Conservation (phyloP, 1,139 yeast genomes). For the Sugiyamaella sp. region DNA sequence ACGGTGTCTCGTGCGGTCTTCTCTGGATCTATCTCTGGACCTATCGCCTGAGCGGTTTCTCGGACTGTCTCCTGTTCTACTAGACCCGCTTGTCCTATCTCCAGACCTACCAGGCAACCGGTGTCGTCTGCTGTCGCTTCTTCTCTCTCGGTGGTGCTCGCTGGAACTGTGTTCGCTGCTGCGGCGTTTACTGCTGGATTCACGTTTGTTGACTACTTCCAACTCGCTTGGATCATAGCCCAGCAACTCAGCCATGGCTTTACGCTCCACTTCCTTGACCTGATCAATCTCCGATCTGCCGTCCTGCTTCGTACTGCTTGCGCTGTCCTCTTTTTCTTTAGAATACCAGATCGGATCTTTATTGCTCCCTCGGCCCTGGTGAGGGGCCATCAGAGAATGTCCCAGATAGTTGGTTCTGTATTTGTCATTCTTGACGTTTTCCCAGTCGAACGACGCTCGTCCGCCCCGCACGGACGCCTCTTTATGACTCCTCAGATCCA, state of each 20-base stretch:
- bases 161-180: conserved; percentile 2
- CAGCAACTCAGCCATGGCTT: conserved; percentile 34
- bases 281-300: conserved; percentile 9
- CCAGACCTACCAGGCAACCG: conserved; percentile 14
- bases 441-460: conserved; percentile 37
- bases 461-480: conserved; percentile 39
- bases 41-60: conserved; percentile 17
- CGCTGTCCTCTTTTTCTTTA: conserved; percentile 25
- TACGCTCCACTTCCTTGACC: conserved; percentile 33
- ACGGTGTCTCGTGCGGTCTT: too few species aligned
- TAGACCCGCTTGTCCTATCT: conserved; percentile 14
- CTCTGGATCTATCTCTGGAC: conserved; percentile 16
- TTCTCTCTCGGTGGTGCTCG: conserved; percentile 3
- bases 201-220: conserved; percentile 1
- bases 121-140: conserved; percentile 10
- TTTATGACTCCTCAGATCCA: conserved; percentile 32
- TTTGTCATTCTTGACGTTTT: conserved; percentile 35
- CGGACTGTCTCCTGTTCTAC: conserved; percentile 12
- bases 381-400: conserved; percentile 38
- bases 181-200: neutral
- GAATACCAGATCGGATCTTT: conserved; percentile 37
- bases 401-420: conserved; percentile 38
- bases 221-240: conserved; percentile 25
- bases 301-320: conserved; percentile 1
- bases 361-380: conserved; percentile 33